Evolutionary conservation across 441 rosid genomes (phyloP), one percentile per base, ranked within the genome.

Genomic region (Aquilaria agallochum): DNA sequence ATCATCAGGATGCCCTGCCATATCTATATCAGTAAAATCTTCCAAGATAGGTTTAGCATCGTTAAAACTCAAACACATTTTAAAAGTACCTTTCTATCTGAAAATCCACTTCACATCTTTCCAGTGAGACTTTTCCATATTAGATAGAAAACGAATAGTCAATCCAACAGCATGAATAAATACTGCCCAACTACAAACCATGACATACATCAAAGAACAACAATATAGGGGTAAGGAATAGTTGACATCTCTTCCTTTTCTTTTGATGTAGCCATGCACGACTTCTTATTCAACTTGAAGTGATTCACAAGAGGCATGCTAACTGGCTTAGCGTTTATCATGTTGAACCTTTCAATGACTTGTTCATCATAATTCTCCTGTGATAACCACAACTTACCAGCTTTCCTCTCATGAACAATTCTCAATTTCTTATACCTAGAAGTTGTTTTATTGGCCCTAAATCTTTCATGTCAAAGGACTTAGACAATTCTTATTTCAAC

Each of bases 41-140:
- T 20, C 27, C 27, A 20, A 20, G 27, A 20, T 20, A 20, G 27
- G 27, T 20, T 20, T 20, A 20, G 27, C 27, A 20, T 20, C 27
- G 27, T 20, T 20, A 20, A 20, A 20, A 20, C 27, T 20, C 27
- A 20, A 20, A 20, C 27, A 20, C 27, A 20, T 20, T 20, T 20
- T 47, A 9, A 7, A 47, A 47, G 50, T 47, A 47, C 50, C 50
- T 9, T 2, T 47, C 50, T 31, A 53, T 3, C 31, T 46, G 2
- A 54, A 31, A 11, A 63, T 63, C 69, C 46, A 64, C 52, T 70
- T 70, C 7, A 59, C 46, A 34, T 58, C 27, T 20, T 20, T 20
- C 27, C 27, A 20, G 27, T 20, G 27, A 20, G 27, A 20, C 27
- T 20, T 20, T 30, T 52, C 36, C 4, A 9, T 50, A 33, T 49